Evolutionary conservation across 805 yeast genomes (phyloP), one percentile per base, ranked within the genome.

Genomic region (Metschnikowia picachoensis): DNA sequence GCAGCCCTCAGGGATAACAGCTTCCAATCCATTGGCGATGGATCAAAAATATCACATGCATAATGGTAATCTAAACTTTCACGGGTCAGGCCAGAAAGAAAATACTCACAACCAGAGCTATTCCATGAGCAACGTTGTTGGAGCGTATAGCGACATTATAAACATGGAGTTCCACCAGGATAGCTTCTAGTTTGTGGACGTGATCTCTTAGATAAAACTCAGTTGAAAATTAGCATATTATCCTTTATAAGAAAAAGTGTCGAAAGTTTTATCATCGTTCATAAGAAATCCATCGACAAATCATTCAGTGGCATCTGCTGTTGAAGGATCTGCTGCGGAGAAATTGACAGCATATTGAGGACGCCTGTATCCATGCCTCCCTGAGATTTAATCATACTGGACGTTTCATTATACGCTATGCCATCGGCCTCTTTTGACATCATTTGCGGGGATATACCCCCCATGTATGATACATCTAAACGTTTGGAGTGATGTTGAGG

Each of bases 291-390:
- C 59, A 66, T 41, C 54, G 49, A 37, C 16, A 48, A 34, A 20
- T 51, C 55, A 28, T 37, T 45, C 14, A 41, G 46, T 20, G 52
- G 53, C 12, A 44, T 50, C 47, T 60, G 61, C 53, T 64, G 72
- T 53, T 58, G 72, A 37, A 66, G 59, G 11, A 70, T 59, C 43
- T 69, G 73, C 48, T 68, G 75, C 3, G 74, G 74, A 1, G 74
- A 68, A 16, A 70, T 62, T 8, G 62, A 52, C 55, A 46, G 53
- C 35, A 39, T 35, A 37, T 34, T 39, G 12, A 31, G 20, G 5
- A 20, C 47, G 30, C 32, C 28, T 25, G 39, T 38, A 16, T 29
- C 16, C 14, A 36, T 30, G 15, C 20, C 30, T 15, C 17, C 38
- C 17, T 41, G 44, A 29, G 39, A 13, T 29, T 13, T 20, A 30